Evolutionary conservation across 495 filamentous ascomycete species (phyloP), one percentile per base, ranked within the genome.

Genomic region (Xylaria castorea): DNA sequence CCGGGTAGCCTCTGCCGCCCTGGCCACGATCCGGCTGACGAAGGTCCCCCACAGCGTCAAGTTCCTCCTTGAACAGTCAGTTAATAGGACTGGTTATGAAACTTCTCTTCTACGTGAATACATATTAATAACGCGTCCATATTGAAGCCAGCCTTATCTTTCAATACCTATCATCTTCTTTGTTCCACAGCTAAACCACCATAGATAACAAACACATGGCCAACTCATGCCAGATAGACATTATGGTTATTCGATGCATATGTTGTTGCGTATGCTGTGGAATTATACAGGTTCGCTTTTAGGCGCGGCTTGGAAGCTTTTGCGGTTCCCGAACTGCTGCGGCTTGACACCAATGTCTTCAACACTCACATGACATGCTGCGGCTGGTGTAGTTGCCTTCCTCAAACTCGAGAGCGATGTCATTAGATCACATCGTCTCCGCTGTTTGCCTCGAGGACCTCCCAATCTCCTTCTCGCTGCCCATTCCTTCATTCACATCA

Each of bases 1-100:
- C 53, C 11, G 53, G 53, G 53, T 57, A 57, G 27, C 27, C 53
- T 6, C 53, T 8, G 53, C 53, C 53, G 53, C 53, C 53, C 53
- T 57, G 27, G 6, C 12, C 12, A 32, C 27, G 14, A 57, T 57
- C 25, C 25, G 25, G 27, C 27, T 57, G 27, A 57, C 14, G 16
- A 11, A 32, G 53, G 12, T 32, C 27, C 53, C n/a, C 53, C 27
- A 6, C 4, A 14, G 27, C 30, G 6, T 57, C 12, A 57, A 32
- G 53, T 32, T 57, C 53, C n/a, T 18, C 4, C 1, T 57, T 57
- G 53, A 32, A 57, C 53, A 18, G 27, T 27, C 53, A 57, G 27
- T 18, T 30, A 6, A 57, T 18, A 12, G 14, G 27, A 32, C 4
- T 25, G 1, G 27, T 32, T 18, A 32, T 18, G 14, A 32, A 30